Percentiles rank a stretch among this genome's conserved stretches.
Evolutionary conservation across 2,329 filamentous ascomycete species (phyloP).

Genomic region (Pseudogymnoascus sp.): DNA sequence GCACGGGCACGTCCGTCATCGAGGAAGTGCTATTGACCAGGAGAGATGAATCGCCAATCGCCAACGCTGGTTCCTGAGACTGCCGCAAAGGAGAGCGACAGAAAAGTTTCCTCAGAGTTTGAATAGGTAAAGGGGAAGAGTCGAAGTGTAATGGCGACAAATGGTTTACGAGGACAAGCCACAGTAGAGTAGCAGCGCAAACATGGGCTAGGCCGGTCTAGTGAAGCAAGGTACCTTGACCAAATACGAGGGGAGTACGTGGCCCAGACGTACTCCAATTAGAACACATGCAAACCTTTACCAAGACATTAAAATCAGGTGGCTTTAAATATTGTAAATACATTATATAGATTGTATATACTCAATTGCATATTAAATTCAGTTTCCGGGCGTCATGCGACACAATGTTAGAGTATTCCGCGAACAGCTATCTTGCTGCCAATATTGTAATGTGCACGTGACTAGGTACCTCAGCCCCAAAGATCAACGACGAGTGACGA

Average conservation of each 20-base stretch:
- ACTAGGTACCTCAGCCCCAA: background rate
- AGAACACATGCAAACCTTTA: background rate
- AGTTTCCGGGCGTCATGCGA: background rate
- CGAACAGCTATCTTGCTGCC: background rate
- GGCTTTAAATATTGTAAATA: background rate
- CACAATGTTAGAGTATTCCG: background rate
- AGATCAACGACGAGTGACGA: background rate
- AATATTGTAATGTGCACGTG: background rate
- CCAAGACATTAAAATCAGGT: background rate
- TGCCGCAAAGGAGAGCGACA: background rate
- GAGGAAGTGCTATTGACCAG: background rate
- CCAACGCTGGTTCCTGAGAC: background rate
- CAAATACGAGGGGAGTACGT: background rate
- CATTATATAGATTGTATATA: background rate
- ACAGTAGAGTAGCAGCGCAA: background rate
- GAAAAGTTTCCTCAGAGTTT: background rate
- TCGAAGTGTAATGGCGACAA: background rate
- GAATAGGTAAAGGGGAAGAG: background rate
- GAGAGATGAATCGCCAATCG: background rate
- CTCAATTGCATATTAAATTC: background rate
- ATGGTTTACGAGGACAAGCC: slow-evolving; percentile 5
- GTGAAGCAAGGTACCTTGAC: background rate
- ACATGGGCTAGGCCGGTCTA: slow-evolving; percentile 2
- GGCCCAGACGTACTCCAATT: background rate
- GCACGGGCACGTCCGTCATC: background rate